These are phyloP conservation scores for Fusarium sp. DNA, from an alignment of 2,329 filamentous ascomycete genomes.

Conservation along the genomic window DNA sequence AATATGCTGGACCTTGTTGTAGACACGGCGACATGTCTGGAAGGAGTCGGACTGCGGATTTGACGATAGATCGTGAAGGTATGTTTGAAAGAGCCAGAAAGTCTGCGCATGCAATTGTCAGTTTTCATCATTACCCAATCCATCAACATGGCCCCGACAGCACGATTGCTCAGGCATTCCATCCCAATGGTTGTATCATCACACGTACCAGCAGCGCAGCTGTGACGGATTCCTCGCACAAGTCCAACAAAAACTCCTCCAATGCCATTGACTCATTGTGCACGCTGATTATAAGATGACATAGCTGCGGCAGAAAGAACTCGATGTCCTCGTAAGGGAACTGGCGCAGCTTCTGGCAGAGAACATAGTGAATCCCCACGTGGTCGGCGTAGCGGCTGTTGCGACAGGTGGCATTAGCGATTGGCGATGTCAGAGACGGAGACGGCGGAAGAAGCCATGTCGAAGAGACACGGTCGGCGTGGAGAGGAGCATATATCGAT, in stretches of 20 bases:
- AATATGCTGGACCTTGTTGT: conserved; percentile 90
- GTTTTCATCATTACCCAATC: conserved; percentile 10
- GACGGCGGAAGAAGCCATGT: conserved; percentile 23
- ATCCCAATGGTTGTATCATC: conserved; percentile 17
- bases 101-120: conserved; percentile 66
- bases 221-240: conserved; percentile 89
- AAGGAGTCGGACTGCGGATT: conserved; percentile 83
- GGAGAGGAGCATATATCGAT: not conserved
- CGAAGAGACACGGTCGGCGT: not conserved
- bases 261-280: conserved; percentile 93
- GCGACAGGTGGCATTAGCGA: conserved; percentile 48
- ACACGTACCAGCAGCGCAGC: conserved; percentile 80
- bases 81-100: conserved; percentile 91
- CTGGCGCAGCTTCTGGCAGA: conserved; percentile 88
- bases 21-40: conserved; percentile 84
- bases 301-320: conserved; percentile 90
- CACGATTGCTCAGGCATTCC: conserved; percentile 20
- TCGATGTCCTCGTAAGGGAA: conserved; percentile 93
- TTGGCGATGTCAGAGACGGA: conserved; percentile 38
- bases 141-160: conserved; percentile 11
- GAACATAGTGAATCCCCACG: conserved; percentile 89
- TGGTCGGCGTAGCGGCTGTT: conserved; percentile 86
- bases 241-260: conserved; percentile 87
- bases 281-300: conserved; percentile 87
- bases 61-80: conserved; percentile 82